phyloP scores from a whole-genome alignment of 306 rosid genomes.

The Echinosophora koreensis region DNA sequence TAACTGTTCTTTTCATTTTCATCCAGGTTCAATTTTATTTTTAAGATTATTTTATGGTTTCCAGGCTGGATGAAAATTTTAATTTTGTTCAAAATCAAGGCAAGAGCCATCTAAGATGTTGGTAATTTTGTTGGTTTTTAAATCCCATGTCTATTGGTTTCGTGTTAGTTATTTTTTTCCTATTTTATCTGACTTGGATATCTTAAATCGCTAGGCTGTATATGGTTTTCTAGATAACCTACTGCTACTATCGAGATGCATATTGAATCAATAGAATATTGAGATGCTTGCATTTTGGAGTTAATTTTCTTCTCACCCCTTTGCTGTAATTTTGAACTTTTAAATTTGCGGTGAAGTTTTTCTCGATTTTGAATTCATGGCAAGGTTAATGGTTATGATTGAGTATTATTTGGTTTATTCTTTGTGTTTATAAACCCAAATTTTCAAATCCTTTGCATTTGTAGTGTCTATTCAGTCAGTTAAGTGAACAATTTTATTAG shows the following conservation, averaged over 20 bases:
- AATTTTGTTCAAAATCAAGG: too few relatives aligned
- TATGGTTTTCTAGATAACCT: too few relatives aligned
- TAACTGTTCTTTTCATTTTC: slow-evolving; percentile 3
- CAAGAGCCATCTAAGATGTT: too few relatives aligned
- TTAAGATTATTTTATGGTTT: background rate
- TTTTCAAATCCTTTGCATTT: background rate
- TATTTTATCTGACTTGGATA: too few relatives aligned
- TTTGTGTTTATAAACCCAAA: background rate
- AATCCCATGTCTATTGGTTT: too few relatives aligned
- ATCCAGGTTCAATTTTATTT: slow-evolving; percentile 4
- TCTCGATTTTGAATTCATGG: background rate
- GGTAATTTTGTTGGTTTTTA: too few relatives aligned
- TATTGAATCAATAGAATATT: background rate
- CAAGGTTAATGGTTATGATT: slow-evolving; percentile 12
- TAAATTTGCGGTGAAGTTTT: background rate
- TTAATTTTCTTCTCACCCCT: background rate
- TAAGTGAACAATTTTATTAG: slow-evolving; percentile 7
- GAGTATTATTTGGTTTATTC: slow-evolving; percentile 22
- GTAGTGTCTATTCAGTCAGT: slow-evolving; percentile 13
- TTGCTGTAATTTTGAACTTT: background rate
- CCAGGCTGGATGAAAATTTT: background rate
- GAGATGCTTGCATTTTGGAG: background rate
- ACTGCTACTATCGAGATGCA: background rate
- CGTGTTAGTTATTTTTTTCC: too few relatives aligned
- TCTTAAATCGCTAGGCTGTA: too few relatives aligned